phyloP scores from a whole-genome alignment of 192 early-diverging fungal species.

The Piromyces sp. region DNA sequence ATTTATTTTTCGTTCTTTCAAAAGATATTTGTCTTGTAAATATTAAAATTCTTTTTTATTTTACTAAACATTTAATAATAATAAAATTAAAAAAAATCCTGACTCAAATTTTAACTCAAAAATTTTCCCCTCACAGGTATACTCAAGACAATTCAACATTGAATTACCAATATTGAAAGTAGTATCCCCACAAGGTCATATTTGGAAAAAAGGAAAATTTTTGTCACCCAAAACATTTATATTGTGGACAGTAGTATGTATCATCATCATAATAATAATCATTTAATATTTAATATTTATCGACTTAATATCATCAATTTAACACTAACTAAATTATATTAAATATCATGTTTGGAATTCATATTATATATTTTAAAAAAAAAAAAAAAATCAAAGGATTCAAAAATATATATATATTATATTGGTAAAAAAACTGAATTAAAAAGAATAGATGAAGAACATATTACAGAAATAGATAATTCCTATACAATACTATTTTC shows the following conservation, averaged over 20 bases:
- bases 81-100: too few species aligned
- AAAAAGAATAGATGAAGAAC: not conserved
- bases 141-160: not conserved
- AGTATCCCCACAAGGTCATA: not conserved
- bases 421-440: not conserved
- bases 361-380: too few species aligned
- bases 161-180: not conserved
- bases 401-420: not conserved
- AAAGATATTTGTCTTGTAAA: not conserved
- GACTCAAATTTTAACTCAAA: too few species aligned
- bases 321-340: too few species aligned
- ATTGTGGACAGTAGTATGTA: not conserved
- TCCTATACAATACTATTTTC: not conserved
- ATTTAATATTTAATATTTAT: too few species aligned
- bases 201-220: not conserved
- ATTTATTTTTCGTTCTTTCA: not conserved
- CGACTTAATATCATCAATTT: too few species aligned
- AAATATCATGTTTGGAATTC: too few species aligned
- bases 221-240: not conserved
- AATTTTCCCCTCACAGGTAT: too few species aligned
- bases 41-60: not conserved
- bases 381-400: not conserved
- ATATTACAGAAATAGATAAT: not conserved
- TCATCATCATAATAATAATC: too few species aligned
- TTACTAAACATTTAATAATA: too few species aligned